phyloP scores from a whole-genome alignment of 2,329 filamentous ascomycete genomes.

The Chaetomium olivaceum region DNA sequence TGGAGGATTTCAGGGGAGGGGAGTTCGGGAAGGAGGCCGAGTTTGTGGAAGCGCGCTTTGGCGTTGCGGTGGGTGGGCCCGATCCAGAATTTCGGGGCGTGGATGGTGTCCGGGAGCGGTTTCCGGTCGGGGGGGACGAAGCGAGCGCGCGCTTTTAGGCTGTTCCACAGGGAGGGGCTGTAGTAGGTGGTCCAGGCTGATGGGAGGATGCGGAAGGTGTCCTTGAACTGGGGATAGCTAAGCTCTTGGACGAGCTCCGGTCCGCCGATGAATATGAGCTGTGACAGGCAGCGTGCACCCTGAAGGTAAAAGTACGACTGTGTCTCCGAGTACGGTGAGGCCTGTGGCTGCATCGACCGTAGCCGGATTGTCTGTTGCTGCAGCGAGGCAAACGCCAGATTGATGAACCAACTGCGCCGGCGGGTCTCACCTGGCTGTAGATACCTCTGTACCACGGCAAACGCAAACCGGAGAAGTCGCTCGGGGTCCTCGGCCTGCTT shows the following conservation, averaged over 20 bases:
- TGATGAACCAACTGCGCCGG: slow-evolving; percentile 28
- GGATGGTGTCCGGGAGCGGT: slow-evolving; percentile 22
- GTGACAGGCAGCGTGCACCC: slow-evolving; percentile 23
- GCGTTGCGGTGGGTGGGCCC: no score
- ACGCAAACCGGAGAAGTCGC: slow-evolving; percentile 22
- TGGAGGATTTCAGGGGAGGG: slow-evolving; percentile 24
- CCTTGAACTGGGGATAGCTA: slow-evolving; percentile 23
- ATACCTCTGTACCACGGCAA: slow-evolving; percentile 26
- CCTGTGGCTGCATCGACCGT: slow-evolving; percentile 4
- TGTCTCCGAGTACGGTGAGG: slow-evolving; percentile 21
- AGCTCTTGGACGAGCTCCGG: slow-evolving; percentile 14
- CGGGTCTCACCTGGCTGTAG: slow-evolving; percentile 21
- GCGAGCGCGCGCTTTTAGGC: slow-evolving; percentile 15
- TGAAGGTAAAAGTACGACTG: slow-evolving; percentile 29
- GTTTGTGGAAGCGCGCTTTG: slow-evolving; percentile 5
- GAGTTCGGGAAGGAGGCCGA: slow-evolving; percentile 26
- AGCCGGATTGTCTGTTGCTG: slow-evolving; percentile 22
- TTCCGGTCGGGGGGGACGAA: slow-evolving; percentile 27
- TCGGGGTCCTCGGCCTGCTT: slow-evolving; percentile 13
- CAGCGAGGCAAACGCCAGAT: slow-evolving; percentile 24
- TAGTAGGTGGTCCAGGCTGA: slow-evolving; percentile 24
- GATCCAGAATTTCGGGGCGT: not conserved
- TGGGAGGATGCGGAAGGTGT: slow-evolving; percentile 17
- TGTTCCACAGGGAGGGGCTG: slow-evolving; percentile 23
- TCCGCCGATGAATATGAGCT: not conserved